Evolutionary conservation across 192 early-diverging fungal species (phyloP).

Genomic region (Borealophlyctis nickersoniae): DNA sequence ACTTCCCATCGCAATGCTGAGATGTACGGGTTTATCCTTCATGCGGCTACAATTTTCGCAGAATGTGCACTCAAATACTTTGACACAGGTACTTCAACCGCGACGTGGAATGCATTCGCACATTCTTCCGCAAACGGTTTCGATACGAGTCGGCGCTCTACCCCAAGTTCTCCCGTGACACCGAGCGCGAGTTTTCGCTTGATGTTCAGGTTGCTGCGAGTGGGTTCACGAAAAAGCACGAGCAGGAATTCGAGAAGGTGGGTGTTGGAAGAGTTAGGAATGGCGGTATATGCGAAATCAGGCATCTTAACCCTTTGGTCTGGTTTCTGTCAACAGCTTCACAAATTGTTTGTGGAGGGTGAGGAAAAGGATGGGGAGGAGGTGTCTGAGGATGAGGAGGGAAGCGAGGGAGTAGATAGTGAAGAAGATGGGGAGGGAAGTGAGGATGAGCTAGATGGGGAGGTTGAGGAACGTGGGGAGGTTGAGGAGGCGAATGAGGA

Average conservation of each 20-base stretch:
- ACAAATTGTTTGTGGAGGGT: background rate
- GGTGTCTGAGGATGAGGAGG: slow-evolving; percentile 14
- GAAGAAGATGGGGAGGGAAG: slow-evolving; percentile 32
- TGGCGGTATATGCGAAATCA: background rate
- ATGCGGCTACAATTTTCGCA: background rate
- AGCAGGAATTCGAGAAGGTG: slow-evolving; percentile 81
- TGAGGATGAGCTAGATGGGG: slow-evolving; percentile 35
- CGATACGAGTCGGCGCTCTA: slow-evolving; percentile 88
- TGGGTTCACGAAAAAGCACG: slow-evolving; percentile 90
- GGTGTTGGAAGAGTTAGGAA: slow-evolving; percentile 3
- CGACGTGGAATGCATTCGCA: slow-evolving; percentile 96
- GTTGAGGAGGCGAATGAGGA: too few species aligned
- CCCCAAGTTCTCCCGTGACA: slow-evolving; percentile 82
- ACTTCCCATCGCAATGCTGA: slow-evolving; percentile 94
- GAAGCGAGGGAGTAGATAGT: slow-evolving; percentile 5
- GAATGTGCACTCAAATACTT: background rate
- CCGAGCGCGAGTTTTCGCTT: slow-evolving; percentile 80
- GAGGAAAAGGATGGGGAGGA: slow-evolving; percentile 15
- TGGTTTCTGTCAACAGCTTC: slow-evolving; percentile 7
- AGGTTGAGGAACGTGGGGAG: too few species aligned
- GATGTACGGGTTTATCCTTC: slow-evolving; percentile 42
- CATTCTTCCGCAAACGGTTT: slow-evolving; percentile 87
- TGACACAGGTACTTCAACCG: slow-evolving; percentile 89
- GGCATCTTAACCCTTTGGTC: too few species aligned
- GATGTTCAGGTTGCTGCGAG: slow-evolving; percentile 96